phyloP scores from a whole-genome alignment of 1,284 basidiomycete species.

The Xanthoconium separans region DNA sequence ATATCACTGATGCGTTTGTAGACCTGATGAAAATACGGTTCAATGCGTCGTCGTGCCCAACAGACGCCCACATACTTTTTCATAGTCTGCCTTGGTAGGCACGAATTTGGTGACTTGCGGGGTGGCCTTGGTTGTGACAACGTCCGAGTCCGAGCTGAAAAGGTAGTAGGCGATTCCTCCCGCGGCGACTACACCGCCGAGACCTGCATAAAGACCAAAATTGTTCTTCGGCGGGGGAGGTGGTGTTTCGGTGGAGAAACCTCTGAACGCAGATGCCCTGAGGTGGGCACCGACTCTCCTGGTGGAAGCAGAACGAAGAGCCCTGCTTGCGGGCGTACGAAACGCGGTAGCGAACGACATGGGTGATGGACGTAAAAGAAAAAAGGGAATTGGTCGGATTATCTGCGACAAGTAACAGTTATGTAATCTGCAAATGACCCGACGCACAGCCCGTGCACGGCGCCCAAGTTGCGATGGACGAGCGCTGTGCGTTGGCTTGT shows the following conservation, averaged over 20 bases:
- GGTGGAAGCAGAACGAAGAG: conserved; percentile 36
- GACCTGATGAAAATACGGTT: conserved; percentile 50
- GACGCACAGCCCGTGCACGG: background rate
- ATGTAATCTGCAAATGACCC: conserved; percentile 20
- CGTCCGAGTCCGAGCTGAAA: conserved; percentile 45
- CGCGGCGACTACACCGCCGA: conserved; percentile 50
- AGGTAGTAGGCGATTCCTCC: conserved; percentile 58
- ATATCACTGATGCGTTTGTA: conserved; percentile 83
- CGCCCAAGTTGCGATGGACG: conserved; percentile 22
- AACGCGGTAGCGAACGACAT: conserved; percentile 52
- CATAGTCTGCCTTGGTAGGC: conserved; percentile 79
- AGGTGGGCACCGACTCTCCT: conserved; percentile 26
- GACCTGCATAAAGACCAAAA: conserved; percentile 51
- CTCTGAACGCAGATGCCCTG: conserved; percentile 44
- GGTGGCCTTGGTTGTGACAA: conserved; percentile 55
- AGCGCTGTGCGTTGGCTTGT: conserved; percentile 6
- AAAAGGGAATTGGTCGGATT: conserved; percentile 7
- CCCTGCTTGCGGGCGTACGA: conserved; percentile 46
- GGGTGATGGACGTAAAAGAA: conserved; percentile 14
- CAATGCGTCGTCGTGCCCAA: background rate
- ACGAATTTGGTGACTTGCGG: conserved; percentile 65
- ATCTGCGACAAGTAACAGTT: conserved; percentile 15
- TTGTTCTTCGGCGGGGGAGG: conserved; percentile 48
- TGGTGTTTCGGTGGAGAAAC: conserved; percentile 55
- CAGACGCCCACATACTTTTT: conserved; percentile 60